Base-by-base conservation (phyloP, 108 stramenopile species). In the Cyclotella distinguenda region DNA sequence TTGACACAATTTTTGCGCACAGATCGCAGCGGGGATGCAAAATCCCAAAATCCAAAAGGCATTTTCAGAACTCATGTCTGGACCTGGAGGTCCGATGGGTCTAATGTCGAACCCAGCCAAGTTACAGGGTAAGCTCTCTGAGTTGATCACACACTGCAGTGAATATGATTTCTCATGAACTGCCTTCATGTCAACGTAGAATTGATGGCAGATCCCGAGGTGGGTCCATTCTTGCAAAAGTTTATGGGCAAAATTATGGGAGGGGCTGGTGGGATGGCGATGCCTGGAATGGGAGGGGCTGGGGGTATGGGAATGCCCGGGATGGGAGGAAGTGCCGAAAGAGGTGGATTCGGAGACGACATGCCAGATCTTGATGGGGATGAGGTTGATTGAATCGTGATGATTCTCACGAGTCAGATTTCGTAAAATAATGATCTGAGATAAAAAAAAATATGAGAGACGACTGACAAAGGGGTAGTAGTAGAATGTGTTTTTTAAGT, bases 161-260 rank as follows among this genome's bases (percentile, higher is more conserved):
- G n/a, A 32, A 32, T 35, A 16, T 55, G 8, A 34, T 35, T 33
- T 35, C 6, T 55, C 30, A 27, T 6, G 11, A 19, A 10, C 23
- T 48, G 47, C 23, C 1, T 4, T 11, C 19, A 21, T 23, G 3
- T 23, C 40, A n/a, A n/a, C n/a, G n/a, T n/a, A 59, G 81, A 95
- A 70, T 57, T 92, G 64, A 92, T 95, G 94, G 48, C 74, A 5
- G 94, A 95, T 81, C 94, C 94, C 7, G 91, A 95, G 42, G 88
- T 95, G 9, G 91, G 91, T 6, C 90, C 94, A 16, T 80, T 87
- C 28, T 45, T 95, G 74, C 88, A 92, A 74, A 90, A 92, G 60
- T 55, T 95, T 8, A 89, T 94, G 89, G 61, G 73, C 36, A 94
- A 90, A 70, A 54, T 85, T 1, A 77, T 77, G 76, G 76, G 76